phyloP scores from a whole-genome alignment of 345 rosid species.

The Conringia planisiliqua region DNA sequence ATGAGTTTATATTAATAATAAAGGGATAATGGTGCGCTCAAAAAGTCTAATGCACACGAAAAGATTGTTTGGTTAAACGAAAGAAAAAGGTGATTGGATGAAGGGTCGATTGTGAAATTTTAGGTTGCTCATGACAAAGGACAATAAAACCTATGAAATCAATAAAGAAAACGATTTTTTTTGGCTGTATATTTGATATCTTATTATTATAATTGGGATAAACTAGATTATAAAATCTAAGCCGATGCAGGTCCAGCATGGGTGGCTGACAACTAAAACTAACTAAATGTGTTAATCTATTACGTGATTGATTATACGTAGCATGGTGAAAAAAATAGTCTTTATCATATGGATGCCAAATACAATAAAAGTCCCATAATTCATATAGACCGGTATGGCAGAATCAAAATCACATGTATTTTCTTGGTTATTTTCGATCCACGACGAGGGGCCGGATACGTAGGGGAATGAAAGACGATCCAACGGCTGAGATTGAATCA shows the following conservation, averaged over 20 bases:
- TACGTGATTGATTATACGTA: too few species aligned
- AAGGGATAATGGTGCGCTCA: conserved; percentile 7
- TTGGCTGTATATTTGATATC: background rate
- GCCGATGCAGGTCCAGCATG: too few species aligned
- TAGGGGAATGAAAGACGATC: background rate
- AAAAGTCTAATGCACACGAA: conserved; percentile 22
- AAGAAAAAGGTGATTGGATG: conserved; percentile 35
- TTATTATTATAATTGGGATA: background rate
- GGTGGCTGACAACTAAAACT: too few species aligned
- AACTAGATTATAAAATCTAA: too few species aligned
- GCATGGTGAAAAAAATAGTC: background rate
- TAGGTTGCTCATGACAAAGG: conserved; percentile 36
- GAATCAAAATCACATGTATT: background rate
- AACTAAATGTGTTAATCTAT: too few species aligned
- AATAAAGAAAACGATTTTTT: background rate
- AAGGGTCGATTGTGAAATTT: conserved; percentile 23
- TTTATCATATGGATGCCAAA: background rate
- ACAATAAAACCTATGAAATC: conserved; percentile 14
- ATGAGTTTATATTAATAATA: conserved; percentile 13
- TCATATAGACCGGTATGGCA: background rate
- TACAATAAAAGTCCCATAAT: background rate
- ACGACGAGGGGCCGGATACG: background rate
- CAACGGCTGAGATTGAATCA: conserved; percentile 21
- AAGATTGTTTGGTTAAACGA: conserved; percentile 36
- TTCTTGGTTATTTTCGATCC: background rate